These are phyloP conservation scores for Myriosclerotinia curreyana DNA, from an alignment of 2,329 filamentous ascomycete genomes.

Conservation along the genomic window DNA sequence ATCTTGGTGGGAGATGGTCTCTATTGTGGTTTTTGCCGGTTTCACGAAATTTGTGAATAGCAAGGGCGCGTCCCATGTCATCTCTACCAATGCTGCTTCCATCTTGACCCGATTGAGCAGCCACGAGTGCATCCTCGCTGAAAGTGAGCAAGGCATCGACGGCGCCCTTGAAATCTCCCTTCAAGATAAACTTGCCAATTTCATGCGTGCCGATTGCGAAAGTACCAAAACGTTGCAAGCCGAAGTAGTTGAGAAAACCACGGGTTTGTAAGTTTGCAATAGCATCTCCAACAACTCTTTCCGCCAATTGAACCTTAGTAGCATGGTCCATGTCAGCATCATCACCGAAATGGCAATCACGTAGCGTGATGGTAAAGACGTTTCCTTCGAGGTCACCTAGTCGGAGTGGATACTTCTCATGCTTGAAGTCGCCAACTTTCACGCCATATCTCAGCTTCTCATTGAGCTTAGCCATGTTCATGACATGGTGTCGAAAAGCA, in stretches of 20 bases:
- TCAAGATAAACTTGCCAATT: constrained; percentile 78
- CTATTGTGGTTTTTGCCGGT: constrained; percentile 56
- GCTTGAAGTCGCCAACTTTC: constrained; percentile 76
- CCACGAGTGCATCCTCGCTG: constrained; percentile 58
- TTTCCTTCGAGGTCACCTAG: constrained; percentile 86
- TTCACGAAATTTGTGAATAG: constrained; percentile 70
- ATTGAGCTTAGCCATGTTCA: constrained; percentile 65
- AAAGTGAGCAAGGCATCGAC: constrained; percentile 75
- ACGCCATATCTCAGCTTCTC: constrained; percentile 54
- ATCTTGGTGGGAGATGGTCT: constrained; percentile 71
- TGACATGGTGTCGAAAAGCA: constrained; percentile 55
- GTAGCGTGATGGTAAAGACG: constrained; percentile 87
- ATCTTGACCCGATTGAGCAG: constrained; percentile 47
- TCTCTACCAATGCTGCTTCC: constrained; percentile 61
- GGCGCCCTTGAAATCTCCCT: constrained; percentile 76
- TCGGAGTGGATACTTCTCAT: constrained; percentile 67
- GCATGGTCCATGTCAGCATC: constrained; percentile 48
- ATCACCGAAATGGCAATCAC: constrained; percentile 68
- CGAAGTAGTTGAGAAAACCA: constrained; percentile 97
- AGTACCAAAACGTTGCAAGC: constrained; percentile 93
- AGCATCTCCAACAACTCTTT: constrained; percentile 54
- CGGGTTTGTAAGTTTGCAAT: constrained; percentile 65
- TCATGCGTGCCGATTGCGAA: constrained; percentile 82
- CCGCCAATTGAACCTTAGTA: constrained; percentile 45
- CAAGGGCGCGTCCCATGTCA: constrained; percentile 74